These are phyloP conservation scores for Symbiodinium pilosum DNA, from an alignment of 73 alveolate genomes.

Conservation along the genomic window DNA sequence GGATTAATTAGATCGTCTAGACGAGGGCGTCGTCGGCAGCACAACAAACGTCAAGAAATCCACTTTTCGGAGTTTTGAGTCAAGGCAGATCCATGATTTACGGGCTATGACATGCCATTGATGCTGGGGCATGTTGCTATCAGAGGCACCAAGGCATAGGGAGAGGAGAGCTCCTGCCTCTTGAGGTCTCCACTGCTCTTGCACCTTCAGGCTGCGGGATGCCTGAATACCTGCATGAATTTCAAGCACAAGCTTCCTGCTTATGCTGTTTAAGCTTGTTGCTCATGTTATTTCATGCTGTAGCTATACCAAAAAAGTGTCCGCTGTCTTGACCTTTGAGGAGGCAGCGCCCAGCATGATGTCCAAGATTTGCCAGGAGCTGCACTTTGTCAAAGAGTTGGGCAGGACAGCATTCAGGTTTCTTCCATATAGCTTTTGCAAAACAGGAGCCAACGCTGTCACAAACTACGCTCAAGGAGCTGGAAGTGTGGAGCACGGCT, in stretches of 20 bases:
- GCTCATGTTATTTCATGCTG: neutral
- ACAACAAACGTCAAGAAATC: no score
- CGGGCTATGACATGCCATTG: no score
- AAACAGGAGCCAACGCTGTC: slow-evolving; percentile 54
- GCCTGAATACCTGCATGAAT: neutral
- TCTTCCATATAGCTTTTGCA: neutral
- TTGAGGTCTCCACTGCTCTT: slow-evolving; percentile 58
- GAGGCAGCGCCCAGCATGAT: neutral
- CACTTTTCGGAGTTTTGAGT: no score
- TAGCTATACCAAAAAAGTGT: neutral
- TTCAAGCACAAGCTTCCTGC: no score
- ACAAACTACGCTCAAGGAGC: slow-evolving; percentile 45
- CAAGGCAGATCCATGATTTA: no score
- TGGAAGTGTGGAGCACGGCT: slow-evolving; percentile 35
- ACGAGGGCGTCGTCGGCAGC: no score
- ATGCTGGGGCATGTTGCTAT: no score
- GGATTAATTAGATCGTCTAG: no score
- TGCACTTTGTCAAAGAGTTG: neutral
- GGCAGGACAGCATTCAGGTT: no score
- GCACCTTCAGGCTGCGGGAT: neutral
- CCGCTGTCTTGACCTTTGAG: neutral
- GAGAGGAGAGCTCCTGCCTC: no score
- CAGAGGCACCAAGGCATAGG: no score
- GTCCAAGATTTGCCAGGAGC: slow-evolving; percentile 1
- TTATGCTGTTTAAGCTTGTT: no score